Evolutionary conservation across 2,329 filamentous ascomycete species (phyloP).

Genomic region (Alternaria hordeiaustralica): DNA sequence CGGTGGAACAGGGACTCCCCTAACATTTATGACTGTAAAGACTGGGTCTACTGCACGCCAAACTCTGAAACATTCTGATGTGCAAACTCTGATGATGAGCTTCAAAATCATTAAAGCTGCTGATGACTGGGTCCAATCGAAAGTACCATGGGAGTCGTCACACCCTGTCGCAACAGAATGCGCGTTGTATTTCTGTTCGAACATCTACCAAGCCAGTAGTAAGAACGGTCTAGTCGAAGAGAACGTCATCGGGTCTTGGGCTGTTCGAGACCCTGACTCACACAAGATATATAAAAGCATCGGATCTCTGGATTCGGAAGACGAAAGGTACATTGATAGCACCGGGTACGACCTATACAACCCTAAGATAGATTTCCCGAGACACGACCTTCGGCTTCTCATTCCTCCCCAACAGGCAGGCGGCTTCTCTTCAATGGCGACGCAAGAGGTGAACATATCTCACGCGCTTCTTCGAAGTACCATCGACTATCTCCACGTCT

Average conservation of each 20-base stretch:
- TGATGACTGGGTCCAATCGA: conserved; percentile 1
- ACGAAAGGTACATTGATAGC: not conserved
- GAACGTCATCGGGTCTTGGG: conserved; percentile 1
- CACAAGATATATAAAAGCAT: not conserved
- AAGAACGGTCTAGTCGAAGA: conserved; percentile 2
- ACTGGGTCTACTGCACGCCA: not conserved
- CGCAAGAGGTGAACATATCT: not conserved
- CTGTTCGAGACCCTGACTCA: conserved; percentile 5
- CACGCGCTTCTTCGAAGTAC: conserved; percentile 1
- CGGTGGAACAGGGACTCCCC: not conserved
- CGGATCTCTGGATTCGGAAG: not conserved
- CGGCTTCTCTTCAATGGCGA: not conserved
- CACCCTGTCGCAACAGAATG: conserved; percentile 15
- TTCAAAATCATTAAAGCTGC: conserved; percentile 3
- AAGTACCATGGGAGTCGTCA: conserved; percentile 5
- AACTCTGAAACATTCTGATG: not conserved
- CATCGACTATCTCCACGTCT: not conserved
- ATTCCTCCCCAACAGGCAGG: not conserved
- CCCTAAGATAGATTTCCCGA: not conserved
- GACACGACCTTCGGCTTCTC: not conserved
- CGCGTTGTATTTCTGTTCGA: conserved; percentile 16
- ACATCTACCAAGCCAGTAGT: conserved; percentile 9
- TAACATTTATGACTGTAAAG: not conserved
- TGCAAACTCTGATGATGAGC: conserved; percentile 1
- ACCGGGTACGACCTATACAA: not conserved